Percentiles rank a stretch among this genome's conserved stretches.
These are phyloP conservation scores for Chlorella sorokiniana DNA, from an alignment of 139 green algal genomes.

Conservation along the genomic window DNA sequence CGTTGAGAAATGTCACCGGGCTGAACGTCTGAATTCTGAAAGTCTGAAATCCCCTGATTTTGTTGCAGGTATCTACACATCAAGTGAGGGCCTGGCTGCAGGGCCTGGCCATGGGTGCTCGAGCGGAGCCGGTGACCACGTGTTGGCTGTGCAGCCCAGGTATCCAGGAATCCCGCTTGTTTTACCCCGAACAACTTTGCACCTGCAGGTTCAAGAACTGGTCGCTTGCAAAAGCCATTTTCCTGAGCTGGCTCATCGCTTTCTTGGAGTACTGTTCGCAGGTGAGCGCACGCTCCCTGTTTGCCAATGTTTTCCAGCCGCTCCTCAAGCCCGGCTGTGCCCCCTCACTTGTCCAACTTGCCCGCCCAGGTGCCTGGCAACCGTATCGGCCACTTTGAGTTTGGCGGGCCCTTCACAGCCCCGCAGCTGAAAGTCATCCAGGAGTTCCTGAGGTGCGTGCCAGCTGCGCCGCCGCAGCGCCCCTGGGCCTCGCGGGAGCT, in stretches of 20 bases:
- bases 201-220: slow-evolving; percentile 25
- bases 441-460: slow-evolving; percentile 17
- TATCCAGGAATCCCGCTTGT: neutral
- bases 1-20: too few relatives aligned
- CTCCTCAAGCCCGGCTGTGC: neutral
- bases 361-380: neutral
- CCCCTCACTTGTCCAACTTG: neutral
- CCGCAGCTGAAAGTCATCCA: slow-evolving; percentile 26
- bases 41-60: neutral
- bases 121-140: too few relatives aligned
- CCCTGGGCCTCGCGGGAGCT: neutral
- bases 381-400: slow-evolving; percentile 12
- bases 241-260: slow-evolving; percentile 18
- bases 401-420: slow-evolving; percentile 30
- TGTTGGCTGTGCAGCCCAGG: neutral
- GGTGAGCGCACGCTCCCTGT: neutral
- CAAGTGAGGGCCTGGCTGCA: slow-evolving; percentile 21
- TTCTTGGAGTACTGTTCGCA: slow-evolving; percentile 26
- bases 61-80: slow-evolving; percentile 34
- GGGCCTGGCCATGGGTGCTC: too few relatives aligned
- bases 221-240: slow-evolving; percentile 7
- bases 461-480: neutral
- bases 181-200: neutral
- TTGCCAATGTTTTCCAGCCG: too few relatives aligned
- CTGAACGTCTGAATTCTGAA: neutral